Percentiles rank a stretch among this genome's conserved stretches.
Evolutionary conservation across 106 monocot genomes (phyloP).

Genomic region (Iris macrosiphon): DNA sequence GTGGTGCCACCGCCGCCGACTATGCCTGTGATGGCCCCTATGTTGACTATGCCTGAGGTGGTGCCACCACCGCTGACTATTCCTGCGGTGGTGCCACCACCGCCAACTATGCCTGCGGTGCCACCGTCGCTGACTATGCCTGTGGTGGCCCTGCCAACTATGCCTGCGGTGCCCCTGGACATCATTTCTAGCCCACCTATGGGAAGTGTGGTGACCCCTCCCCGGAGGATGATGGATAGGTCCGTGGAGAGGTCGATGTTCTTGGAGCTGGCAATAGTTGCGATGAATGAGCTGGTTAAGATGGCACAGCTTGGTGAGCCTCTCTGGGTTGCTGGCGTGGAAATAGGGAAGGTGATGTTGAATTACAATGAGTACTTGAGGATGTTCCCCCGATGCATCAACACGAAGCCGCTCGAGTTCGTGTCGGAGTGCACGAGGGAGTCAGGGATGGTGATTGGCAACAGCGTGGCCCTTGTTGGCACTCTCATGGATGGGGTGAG

Average conservation of each 20-base stretch:
- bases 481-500: constrained; percentile 64
- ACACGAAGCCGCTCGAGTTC: constrained; percentile 27
- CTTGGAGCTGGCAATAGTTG: constrained; percentile 47
- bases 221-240: constrained; percentile 8
- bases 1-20: too few relatives aligned
- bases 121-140: constrained; percentile 13
- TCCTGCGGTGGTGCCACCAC: not conserved
- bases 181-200: constrained; percentile 19
- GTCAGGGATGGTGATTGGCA: constrained; percentile 50
- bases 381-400: constrained; percentile 24
- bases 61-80: too few relatives aligned
- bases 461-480: constrained; percentile 42
- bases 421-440: constrained; percentile 49
- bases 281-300: constrained; percentile 61
- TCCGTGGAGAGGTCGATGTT: constrained; percentile 26
- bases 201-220: constrained; percentile 3
- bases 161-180: constrained; percentile 11
- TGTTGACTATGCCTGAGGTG: too few relatives aligned
- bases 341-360: constrained; percentile 21
- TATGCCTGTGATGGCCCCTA: too few relatives aligned
- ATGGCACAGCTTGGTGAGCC: constrained; percentile 56
- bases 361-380: constrained; percentile 43
- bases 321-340: constrained; percentile 38
- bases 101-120: not conserved
- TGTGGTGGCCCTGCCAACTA: constrained; percentile 11